A percentile compares a stretch with the other conserved stretches of the same genome.
phyloP scores from a whole-genome alignment of 129 eudicot species.

The Lactuca saligna region DNA sequence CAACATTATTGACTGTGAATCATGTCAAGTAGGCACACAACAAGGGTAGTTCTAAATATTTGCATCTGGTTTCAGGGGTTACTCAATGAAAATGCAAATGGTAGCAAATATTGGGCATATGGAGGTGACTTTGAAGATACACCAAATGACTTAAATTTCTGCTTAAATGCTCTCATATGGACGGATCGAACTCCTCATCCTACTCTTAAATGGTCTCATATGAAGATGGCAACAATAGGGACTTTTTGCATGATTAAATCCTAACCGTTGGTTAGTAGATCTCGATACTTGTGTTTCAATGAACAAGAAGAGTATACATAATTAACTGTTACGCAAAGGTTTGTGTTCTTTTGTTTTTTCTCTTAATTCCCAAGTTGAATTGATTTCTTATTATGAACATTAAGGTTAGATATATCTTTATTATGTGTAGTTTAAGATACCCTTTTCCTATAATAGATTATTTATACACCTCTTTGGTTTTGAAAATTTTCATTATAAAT shows the following conservation, averaged over 20 bases:
- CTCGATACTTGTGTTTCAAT: too few relatives aligned
- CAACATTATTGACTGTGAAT: slow-evolving; percentile 73
- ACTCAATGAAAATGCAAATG: slow-evolving; percentile 68
- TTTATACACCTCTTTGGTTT: neutral
- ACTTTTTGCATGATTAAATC: too few relatives aligned
- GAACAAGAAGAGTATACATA: too few relatives aligned
- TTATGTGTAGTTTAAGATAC: too few relatives aligned
- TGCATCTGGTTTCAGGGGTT: slow-evolving; percentile 45
- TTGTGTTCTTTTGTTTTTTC: too few relatives aligned
- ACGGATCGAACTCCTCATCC: slow-evolving; percentile 97
- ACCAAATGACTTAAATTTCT: slow-evolving; percentile 91
- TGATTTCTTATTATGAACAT: too few relatives aligned
- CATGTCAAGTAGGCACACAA: slow-evolving; percentile 89
- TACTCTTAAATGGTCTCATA: slow-evolving; percentile 85
- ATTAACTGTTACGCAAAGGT: too few relatives aligned
- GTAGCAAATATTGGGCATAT: slow-evolving; percentile 84
- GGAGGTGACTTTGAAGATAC: slow-evolving; percentile 95
- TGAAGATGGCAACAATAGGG: too few relatives aligned
- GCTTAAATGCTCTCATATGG: slow-evolving; percentile 80
- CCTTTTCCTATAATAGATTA: too few relatives aligned
- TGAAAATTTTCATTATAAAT: slow-evolving; percentile 5
- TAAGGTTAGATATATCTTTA: too few relatives aligned
- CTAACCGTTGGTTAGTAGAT: too few relatives aligned
- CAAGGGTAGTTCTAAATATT: neutral
- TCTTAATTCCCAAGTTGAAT: too few relatives aligned